These are phyloP conservation scores for Gossypium davidsonii DNA, from an alignment of 441 rosid species.

Conservation along the genomic window DNA sequence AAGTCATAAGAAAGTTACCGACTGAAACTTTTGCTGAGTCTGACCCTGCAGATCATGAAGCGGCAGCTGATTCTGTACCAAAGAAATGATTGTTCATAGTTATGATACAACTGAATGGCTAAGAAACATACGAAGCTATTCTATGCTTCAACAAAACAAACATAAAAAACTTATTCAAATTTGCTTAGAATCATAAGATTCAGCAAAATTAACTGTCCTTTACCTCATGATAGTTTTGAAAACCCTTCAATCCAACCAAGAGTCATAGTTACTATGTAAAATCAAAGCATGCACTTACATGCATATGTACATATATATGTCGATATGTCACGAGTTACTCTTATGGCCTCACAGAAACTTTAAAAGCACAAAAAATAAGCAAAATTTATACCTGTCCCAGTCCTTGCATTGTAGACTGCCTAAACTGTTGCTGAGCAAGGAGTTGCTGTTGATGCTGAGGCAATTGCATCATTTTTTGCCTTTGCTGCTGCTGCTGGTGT, in stretches of 20 bases:
- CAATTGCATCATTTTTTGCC: slow-evolving; percentile 68
- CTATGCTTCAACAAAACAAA: background rate
- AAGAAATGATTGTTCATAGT: slow-evolving; percentile 8
- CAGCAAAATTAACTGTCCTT: background rate
- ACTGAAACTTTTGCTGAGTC: slow-evolving; percentile 69
- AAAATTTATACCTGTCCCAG: slow-evolving; percentile 59
- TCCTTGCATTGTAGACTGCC: slow-evolving; percentile 77
- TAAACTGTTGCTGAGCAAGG: slow-evolving; percentile 74
- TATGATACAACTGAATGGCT: slow-evolving; percentile 1
- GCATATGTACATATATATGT: background rate
- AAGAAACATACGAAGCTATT: background rate
- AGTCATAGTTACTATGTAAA: background rate
- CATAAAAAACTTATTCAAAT: background rate
- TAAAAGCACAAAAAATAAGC: background rate
- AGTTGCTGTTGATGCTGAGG: slow-evolving; percentile 79
- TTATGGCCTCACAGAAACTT: background rate
- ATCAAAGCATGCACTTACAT: background rate
- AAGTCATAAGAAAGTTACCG: slow-evolving; percentile 34
- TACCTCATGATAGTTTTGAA: background rate
- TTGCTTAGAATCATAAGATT: background rate
- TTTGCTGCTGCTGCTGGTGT: slow-evolving; percentile 43
- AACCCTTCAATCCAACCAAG: background rate
- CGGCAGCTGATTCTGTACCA: slow-evolving; percentile 49
- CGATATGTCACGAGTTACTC: background rate
- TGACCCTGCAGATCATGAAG: slow-evolving; percentile 75